Evolutionary conservation across 306 rosid species (phyloP), one percentile per base, ranked within the genome.

Genomic region (Benincasa hispida): DNA sequence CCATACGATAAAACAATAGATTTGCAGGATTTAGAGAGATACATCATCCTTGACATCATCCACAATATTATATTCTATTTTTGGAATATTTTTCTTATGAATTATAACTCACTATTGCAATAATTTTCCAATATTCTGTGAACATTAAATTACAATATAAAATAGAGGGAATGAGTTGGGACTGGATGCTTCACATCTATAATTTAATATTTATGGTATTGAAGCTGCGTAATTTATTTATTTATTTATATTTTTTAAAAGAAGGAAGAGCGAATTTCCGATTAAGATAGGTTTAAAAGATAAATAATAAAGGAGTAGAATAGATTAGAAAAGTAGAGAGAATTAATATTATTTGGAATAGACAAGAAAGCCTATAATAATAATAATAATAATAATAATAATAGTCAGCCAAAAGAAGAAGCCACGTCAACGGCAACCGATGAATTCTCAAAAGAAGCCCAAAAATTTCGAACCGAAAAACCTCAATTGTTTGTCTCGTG

Each of bases 41-140:
- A 24, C 87, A 56, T 86, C 87, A 82, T 58, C 47, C 82, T 82
- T 81, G 83, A 82, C 92, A 81, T 83, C 89, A 86, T 61, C 51
- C 22, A 27, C 80, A 57, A 3, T 67, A 19, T 67, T 67, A 10
- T 39, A 66, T 66, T 65, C 27, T 5, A 66, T 65, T 37, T 19
- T 39, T n/a, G 2, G 11, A 10, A 4, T 0, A 0, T 0, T 35
- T 63, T 32, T 28, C 1, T 32, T 2, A 18, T 6, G 19, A 12
- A 69, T 55, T 55, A 8, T 13, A 37, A 54, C 9, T 18, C 21
- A 8, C 17, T 35, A 32, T 10, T 15, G 0, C 72, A 65, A 65
- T 63, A 32, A 63, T 63, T 63, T 63, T 32, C 17, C 47, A 19
- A 34, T 63, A 62, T 62, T 34, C 24, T 15, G n/a, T 32, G 47